phyloP scores from a whole-genome alignment of 2,329 filamentous ascomycete genomes.

The Penicillium sp. region DNA sequence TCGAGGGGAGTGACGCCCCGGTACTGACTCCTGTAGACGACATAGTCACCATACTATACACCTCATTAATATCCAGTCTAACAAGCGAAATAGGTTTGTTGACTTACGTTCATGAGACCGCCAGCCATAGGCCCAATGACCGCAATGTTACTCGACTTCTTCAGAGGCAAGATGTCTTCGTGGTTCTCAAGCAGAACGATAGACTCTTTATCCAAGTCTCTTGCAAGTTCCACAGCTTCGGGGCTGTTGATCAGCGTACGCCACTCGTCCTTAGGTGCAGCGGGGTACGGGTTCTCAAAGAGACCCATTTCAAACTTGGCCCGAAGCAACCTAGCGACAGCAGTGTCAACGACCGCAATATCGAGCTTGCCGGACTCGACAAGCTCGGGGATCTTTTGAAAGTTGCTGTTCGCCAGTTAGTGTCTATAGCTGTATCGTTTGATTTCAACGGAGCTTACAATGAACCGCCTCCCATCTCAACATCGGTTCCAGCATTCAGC shows the following conservation, averaged over 20 bases:
- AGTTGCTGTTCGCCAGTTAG: conserved; percentile 42
- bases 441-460: conserved; percentile 34
- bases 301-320: conserved; percentile 62
- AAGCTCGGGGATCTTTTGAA: conserved; percentile 57
- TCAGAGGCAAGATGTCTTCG: conserved; percentile 45
- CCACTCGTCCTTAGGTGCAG: conserved; percentile 49
- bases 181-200: conserved; percentile 56
- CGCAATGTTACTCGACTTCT: conserved; percentile 59
- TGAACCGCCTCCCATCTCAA: conserved; percentile 68
- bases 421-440: neutral
- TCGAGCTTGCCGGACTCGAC: conserved; percentile 54
- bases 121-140: conserved; percentile 69
- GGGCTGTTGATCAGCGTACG: conserved; percentile 54
- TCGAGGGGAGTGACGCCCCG: conserved; percentile 61
- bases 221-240: conserved; percentile 50
- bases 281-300: conserved; percentile 61
- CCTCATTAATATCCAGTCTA: neutral
- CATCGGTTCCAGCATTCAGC: conserved; percentile 59
- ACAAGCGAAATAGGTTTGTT: too few species aligned
- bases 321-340: conserved; percentile 56
- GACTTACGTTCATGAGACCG: conserved; percentile 57
- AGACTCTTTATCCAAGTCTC: conserved; percentile 56
- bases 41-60: conserved; percentile 60
- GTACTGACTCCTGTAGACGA: conserved; percentile 56
- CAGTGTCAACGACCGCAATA: conserved; percentile 53